Base-by-base conservation (phyloP, 2,329 filamentous ascomycete genomes). In the Monosporascus sp. region DNA sequence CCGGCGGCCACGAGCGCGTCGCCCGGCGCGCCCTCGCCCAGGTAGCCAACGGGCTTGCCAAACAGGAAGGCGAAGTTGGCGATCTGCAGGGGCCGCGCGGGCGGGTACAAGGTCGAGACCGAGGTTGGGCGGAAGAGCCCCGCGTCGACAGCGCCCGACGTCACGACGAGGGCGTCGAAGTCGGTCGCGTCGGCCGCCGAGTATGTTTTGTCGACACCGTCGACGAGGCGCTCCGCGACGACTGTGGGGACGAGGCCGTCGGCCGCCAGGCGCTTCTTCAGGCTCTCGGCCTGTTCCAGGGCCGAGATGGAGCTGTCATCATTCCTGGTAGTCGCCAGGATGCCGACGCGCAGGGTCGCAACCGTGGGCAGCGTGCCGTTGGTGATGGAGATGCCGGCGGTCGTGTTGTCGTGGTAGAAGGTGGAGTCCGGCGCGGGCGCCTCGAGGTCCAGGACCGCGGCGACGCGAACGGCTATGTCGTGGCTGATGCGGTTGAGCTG, bases 341-440 rank as follows among this genome's bases (percentile, higher is more conserved):
- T 76, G 11, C 82, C 87, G 24, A 90, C 79, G 43, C 78, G 82
- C 2, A 90, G 72, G 0, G 80, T 82, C 8, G 81, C 82, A 48
- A 90, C 76, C 18, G 75, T 83, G 1, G 80, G 75, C 3, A 90
- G 75, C 4, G 76, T 76, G 45, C 71, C 69, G 47, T 77, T 78
- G 52, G 86, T 83, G 38, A 84, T 80, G 50, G 81, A 81, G 41
- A 90, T 72, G 22, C 77, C 77, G 5, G 68, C 70, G 1, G 87
- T 90, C 7, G 70, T 82, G 70, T 89, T 89, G 68, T 82, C 70
- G 66, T 89, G 83, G 70, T 90, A 90, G 71, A 78, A 90, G 0
- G 70, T 83, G 1, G 73, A 59, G 58, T 90, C 85, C 0, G 84
- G 76, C 0, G 70, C 70, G 0, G 86, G 86, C 0, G 78, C 79